These are phyloP conservation scores for Neurospora sp. DNA, from an alignment of 495 filamentous ascomycete species.

Conservation along the genomic window DNA sequence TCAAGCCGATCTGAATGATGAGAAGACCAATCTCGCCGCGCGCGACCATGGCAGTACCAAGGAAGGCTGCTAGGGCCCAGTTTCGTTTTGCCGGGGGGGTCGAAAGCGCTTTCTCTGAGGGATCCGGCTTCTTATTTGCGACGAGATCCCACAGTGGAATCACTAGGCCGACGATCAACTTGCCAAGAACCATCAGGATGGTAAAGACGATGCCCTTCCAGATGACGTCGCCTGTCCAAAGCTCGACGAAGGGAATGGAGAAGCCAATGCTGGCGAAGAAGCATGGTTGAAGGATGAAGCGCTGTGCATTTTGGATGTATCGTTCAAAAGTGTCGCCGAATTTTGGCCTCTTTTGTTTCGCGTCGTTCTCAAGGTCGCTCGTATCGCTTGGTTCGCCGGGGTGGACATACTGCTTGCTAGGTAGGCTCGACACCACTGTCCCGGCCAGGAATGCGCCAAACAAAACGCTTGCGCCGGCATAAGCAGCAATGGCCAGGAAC, in stretches of 20 bases:
- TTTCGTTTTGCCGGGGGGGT: background rate
- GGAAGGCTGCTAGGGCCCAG: constrained; percentile 16
- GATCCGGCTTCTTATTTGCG: background rate
- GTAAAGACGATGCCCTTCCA: constrained; percentile 69
- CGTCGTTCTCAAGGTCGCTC: background rate
- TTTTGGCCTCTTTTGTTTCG: constrained; percentile 18
- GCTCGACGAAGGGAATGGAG: constrained; percentile 60
- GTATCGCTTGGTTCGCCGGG: background rate
- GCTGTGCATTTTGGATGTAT: constrained; percentile 44
- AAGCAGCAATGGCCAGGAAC: constrained; percentile 15
- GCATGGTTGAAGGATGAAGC: constrained; percentile 54
- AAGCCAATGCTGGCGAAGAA: constrained; percentile 82
- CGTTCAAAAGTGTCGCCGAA: constrained; percentile 40
- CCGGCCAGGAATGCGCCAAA: constrained; percentile 65
- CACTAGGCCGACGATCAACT: constrained; percentile 53
- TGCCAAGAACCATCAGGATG: constrained; percentile 57
- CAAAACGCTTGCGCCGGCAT: constrained; percentile 55
- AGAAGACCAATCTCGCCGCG: constrained; percentile 74
- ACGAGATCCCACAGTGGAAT: constrained; percentile 33
- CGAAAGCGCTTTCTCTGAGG: background rate
- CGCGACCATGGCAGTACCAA: constrained; percentile 52
- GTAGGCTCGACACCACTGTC: constrained; percentile 35
- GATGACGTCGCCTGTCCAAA: constrained; percentile 53
- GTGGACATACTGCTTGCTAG: background rate
- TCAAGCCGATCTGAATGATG: constrained; percentile 55